Base-by-base conservation (phyloP, 2,329 filamentous ascomycete genomes). In the Fusarium succisae region DNA sequence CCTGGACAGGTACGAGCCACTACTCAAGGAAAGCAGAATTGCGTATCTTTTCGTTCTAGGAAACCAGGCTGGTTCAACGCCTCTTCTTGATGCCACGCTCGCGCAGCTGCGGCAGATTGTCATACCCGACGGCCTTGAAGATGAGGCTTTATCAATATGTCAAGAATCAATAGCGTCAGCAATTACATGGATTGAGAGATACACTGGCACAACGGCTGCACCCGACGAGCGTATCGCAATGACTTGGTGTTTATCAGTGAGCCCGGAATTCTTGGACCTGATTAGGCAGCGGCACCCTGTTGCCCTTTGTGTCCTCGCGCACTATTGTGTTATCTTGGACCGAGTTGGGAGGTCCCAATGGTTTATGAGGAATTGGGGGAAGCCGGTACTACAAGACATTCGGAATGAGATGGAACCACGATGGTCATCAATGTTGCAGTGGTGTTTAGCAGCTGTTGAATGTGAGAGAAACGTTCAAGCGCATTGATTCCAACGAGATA, bases 1-100 rank as follows among this genome's bases (percentile, higher is more conserved):
- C 13, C 63, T 83, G 6, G 48, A 74, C 26, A 76, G 77, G 6
- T 81, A 71, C 6, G 72, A 79, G 11, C 30, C 63, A 5, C 26
- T 56, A 11, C 58, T 78, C 1, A 54, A 55, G 3, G 26, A 37
- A 3, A 72, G 74, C 11, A 48, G 32, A 4, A 22, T 77, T 11
- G 28, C 35, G 0, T 39, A 17, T 3, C 17, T 77, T 9, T 77
- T 77, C 26, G 45, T 48, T 26, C 8, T 8, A 4, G 62, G 61
- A 8, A 38, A 28, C 1, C 39, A 41, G 11, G 38, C 14, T 11
- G 35, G 50, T 2, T 56, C 69, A 15, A 35, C 57, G 6, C 66
- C 66, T 10, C 47, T 71, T 15, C 59, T 76, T 10, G 20, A 30
- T 14, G 57, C 63, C 1, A 41, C 67, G 9, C 14, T 64, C 12